Evolutionary conservation across 768 basidiomycete species (phyloP), one percentile per base, ranked within the genome.

Genomic region (Xanthoconium purpureum): DNA sequence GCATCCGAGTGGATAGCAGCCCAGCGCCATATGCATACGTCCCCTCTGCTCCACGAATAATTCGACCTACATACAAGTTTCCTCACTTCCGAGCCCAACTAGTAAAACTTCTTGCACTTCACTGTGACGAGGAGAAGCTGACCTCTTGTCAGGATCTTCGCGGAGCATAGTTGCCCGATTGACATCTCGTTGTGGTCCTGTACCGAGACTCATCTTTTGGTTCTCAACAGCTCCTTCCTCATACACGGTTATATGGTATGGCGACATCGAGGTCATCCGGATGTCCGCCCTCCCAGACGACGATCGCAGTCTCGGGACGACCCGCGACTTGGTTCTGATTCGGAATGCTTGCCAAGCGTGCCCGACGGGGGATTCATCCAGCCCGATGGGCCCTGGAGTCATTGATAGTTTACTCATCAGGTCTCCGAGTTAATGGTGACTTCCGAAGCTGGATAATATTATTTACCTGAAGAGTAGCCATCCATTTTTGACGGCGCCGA

Each of bases 41-140:
- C 42, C 59, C 15, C 55, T 67, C 39, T 50, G 49, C 45, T 10
- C 55, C 2, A n/a, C 52, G 5, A 56, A 40, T 24, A 55, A 57
- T 65, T 65, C 38, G 58, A 65, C 52, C 39, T 55, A 5, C 39
- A 24, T 62, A 58, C 55, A 67, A 64, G 43, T 66, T 62, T 20
- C 65, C 65, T 13, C 50, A 39, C 10, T 67, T 65, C 18, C 53
- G 59, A 40, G 59, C 57, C 7, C 62, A 46, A 29, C 24, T 54
- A 56, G 63, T 64, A 50, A 2, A 14, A n/a, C 2, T 39, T 5
- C 50, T 10, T 47, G 39, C 18, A 7, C 17, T n/a, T 6, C 5
- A 3, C 12, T 2, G 20, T 6, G 11, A n/a, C 18, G 18, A 38
- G n/a, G 12, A 47, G n/a, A 15, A 10, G 6, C 47, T 59, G 1